A percentile compares a stretch with the other conserved stretches of the same genome.
These are phyloP conservation scores for Phytophthora aleatoria DNA, from an alignment of 352 stramenopile genomes.

Conservation along the genomic window DNA sequence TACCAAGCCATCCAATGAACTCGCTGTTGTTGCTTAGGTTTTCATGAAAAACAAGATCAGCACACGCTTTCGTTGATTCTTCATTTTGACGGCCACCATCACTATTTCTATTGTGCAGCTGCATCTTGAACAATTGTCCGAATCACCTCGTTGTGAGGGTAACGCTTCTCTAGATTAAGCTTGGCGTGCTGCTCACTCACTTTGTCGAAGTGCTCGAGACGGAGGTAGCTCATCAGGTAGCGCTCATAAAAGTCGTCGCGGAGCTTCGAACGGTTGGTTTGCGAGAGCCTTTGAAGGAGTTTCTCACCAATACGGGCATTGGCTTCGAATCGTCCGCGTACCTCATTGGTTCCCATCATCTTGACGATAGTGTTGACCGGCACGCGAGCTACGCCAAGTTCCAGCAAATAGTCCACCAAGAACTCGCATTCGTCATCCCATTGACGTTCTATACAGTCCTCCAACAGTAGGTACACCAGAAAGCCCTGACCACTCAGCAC, in stretches of 20 bases:
- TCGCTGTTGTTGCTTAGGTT: too few relatives aligned
- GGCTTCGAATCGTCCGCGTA: slow-evolving; percentile 35
- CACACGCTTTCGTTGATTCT: background rate
- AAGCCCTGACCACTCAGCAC: slow-evolving; percentile 49
- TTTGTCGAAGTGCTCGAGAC: slow-evolving; percentile 40
- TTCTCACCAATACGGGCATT: slow-evolving; percentile 41
- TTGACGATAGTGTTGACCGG: slow-evolving; percentile 38
- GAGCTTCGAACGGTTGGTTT: slow-evolving; percentile 27
- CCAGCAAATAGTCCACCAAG: slow-evolving; percentile 39
- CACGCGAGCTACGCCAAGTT: slow-evolving; percentile 27
- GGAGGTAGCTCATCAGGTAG: slow-evolving; percentile 46
- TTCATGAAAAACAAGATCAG: background rate
- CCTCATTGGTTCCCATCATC: slow-evolving; percentile 42
- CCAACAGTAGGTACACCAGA: slow-evolving; percentile 51
- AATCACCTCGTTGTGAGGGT: slow-evolving; percentile 41
- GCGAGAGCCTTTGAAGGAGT: slow-evolving; percentile 28
- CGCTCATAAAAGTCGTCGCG: slow-evolving; percentile 41
- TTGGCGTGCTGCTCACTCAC: slow-evolving; percentile 25
- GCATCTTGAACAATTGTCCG: slow-evolving; percentile 40
- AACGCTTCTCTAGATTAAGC: slow-evolving; percentile 34
- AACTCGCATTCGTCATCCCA: slow-evolving; percentile 40
- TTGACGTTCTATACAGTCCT: slow-evolving; percentile 36
- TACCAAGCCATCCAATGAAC: background rate
- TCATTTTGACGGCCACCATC: background rate
- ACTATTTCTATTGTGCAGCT: slow-evolving; percentile 28